Evolutionary conservation across 805 yeast genomes (phyloP).

Genomic region (Candida boidinii): DNA sequence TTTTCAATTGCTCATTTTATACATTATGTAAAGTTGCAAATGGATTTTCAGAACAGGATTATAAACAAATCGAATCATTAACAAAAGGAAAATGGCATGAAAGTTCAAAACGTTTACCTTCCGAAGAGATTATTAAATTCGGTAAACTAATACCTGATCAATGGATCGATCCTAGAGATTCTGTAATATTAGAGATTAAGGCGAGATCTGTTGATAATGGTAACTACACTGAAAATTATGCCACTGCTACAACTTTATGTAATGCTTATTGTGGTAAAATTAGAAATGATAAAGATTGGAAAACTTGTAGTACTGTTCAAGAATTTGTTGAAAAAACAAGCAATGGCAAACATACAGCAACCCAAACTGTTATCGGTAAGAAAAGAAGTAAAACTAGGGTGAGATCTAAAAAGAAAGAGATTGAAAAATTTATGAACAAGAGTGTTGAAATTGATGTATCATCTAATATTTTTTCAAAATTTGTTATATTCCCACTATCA

Average conservation of each 20-base stretch:
- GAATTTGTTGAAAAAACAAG: constrained; percentile 33
- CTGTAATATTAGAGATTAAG: constrained; percentile 74
- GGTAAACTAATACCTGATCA: constrained; percentile 55
- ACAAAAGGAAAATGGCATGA: constrained; percentile 57
- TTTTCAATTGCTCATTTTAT: constrained; percentile 30
- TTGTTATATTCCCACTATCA: constrained; percentile 43
- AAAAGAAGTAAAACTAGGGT: constrained; percentile 15
- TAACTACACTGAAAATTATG: constrained; percentile 36
- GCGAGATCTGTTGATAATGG: constrained; percentile 62
- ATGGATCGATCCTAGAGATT: constrained; percentile 76
- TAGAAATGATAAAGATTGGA: constrained; percentile 60
- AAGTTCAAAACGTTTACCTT: constrained; percentile 31
- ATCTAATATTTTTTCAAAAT: constrained; percentile 31
- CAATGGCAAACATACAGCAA: constrained; percentile 4
- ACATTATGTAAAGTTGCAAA: constrained; percentile 79
- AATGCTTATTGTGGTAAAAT: constrained; percentile 66
- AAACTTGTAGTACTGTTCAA: constrained; percentile 42
- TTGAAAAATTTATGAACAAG: constrained; percentile 8
- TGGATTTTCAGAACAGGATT: constrained; percentile 66
- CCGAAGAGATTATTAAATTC: constrained; percentile 35
- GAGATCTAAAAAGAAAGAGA: constrained; percentile 12
- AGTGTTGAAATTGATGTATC: neutral
- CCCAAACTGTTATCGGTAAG: constrained; percentile 19
- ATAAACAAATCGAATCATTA: constrained; percentile 43
- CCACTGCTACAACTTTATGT: constrained; percentile 61